These are phyloP conservation scores for Tillandsia leiboldiana DNA, from an alignment of 176 grass and related monocot species.

Conservation along the genomic window DNA sequence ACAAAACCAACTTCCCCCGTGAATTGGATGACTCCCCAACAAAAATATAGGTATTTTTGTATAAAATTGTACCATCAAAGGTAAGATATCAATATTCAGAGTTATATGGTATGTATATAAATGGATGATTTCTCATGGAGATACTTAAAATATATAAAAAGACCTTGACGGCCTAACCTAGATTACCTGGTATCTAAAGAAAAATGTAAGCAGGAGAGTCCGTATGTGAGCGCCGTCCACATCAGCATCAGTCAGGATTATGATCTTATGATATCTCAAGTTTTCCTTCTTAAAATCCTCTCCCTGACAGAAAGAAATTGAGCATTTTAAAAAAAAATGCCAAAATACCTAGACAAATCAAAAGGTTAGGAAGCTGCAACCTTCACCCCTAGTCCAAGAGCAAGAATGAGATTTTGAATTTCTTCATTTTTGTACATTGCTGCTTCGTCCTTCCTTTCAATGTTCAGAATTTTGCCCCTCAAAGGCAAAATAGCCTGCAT, in stretches of 20 bases:
- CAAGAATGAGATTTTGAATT: conserved; percentile 97
- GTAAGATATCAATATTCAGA: background rate
- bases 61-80: too few relatives aligned
- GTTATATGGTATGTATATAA: background rate
- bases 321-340: background rate
- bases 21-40: too few relatives aligned
- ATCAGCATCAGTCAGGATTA: conserved; percentile 96
- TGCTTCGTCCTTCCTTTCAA: conserved; percentile 92
- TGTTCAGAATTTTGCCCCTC: conserved; percentile 95
- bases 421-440: conserved; percentile 99
- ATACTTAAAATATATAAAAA: background rate
- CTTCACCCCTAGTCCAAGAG: conserved; percentile 94
- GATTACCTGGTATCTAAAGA: conserved; percentile 97
- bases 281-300: conserved; percentile 98
- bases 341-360: conserved; percentile 4
- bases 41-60: too few relatives aligned
- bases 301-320: conserved; percentile 59
- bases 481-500: conserved; percentile 91
- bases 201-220: conserved; percentile 95
- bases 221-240: conserved; percentile 95
- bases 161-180: background rate
- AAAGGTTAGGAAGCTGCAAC: conserved; percentile 25
- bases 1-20: too few relatives aligned
- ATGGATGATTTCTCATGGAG: background rate
- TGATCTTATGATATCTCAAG: conserved; percentile 93